Evolutionary conservation across 768 basidiomycete species (phyloP), one percentile per base, ranked within the genome.

Genomic region (Polyporus arcularius): DNA sequence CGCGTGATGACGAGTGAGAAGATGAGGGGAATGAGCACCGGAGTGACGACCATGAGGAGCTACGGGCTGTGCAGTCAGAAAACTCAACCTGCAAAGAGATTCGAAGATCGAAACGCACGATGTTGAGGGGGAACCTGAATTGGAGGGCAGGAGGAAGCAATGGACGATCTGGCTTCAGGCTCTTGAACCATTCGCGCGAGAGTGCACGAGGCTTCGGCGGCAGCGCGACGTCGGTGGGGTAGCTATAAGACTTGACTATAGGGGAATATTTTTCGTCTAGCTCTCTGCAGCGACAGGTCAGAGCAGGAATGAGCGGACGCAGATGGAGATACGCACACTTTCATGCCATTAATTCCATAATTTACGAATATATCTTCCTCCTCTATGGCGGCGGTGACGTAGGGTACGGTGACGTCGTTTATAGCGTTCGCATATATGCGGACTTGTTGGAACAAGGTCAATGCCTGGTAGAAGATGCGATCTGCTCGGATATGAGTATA

Each of bases 401-500:
- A 96, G 0, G 94, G 91, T 2, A 96, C 94, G 0, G 93, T 93
- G 3, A 76, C 58, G 66, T 96, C 94, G 66, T 88, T 86, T 15
- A 92, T 72, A 3, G 87, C 82, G 73, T 94, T 96, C 2, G 92
- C 94, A 62, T 91, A 96, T 53, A 96, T 83, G 53, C 85, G 77
- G 51, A 93, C 79, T 50, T 86, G 80, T 39, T 83, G 75, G 70
- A 96, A 96, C 41, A 77, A 74, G 0, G 77, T 58, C 41, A 96
- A 78, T 4, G 85, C 88, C 63, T 89, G 84, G 67, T 87, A 89
- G 70, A 96, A 96, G 40, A 92, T 74, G 26, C 81, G 80, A 21
- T 87, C 92, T 92, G 56, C 12, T 49, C 30, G 11, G 21, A 30
- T 5, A 21, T 48, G 4, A 48, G 46, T 30, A 41, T 35, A n/a